These are phyloP conservation scores for Periconia digitata DNA, from an alignment of 2,329 filamentous ascomycete species.

Conservation along the genomic window DNA sequence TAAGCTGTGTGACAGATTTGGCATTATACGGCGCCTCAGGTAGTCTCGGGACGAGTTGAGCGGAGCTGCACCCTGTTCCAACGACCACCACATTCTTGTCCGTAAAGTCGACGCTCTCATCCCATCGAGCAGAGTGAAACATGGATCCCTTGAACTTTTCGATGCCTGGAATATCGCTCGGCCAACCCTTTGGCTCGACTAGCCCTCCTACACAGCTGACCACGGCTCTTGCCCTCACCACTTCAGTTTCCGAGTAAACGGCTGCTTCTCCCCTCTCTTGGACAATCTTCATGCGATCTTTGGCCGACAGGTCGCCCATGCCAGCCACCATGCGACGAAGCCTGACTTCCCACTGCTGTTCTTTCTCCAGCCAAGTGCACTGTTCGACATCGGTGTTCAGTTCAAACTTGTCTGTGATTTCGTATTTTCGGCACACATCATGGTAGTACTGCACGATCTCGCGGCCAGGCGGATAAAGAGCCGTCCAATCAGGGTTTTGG, in stretches of 20 bases:
- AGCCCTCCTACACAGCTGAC: slow-evolving; percentile 58
- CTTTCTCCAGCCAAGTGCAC: slow-evolving; percentile 55
- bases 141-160: slow-evolving; percentile 58
- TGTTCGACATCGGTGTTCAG: slow-evolving; percentile 59
- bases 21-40: slow-evolving; percentile 51
- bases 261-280: slow-evolving; percentile 47
- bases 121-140: slow-evolving; percentile 61
- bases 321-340: slow-evolving; percentile 55
- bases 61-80: slow-evolving; percentile 60
- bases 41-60: slow-evolving; percentile 58
- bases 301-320: slow-evolving; percentile 54
- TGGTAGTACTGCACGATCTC: slow-evolving; percentile 57
- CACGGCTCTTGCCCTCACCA: slow-evolving; percentile 57
- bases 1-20: slow-evolving; percentile 61
- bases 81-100: slow-evolving; percentile 60
- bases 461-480: slow-evolving; percentile 50
- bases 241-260: slow-evolving; percentile 56
- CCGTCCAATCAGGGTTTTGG: slow-evolving; percentile 55
- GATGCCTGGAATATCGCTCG: slow-evolving; percentile 53
- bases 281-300: slow-evolving; percentile 50
- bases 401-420: slow-evolving; percentile 60
- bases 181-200: slow-evolving; percentile 56
- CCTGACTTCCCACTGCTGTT: slow-evolving; percentile 58
- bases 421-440: slow-evolving; percentile 55
- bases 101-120: slow-evolving; percentile 53